A percentile compares a stretch with the other conserved stretches of the same genome.
Conservation (phyloP, 495 filamentous ascomycete genomes). For the Aspergillus affinis region DNA sequence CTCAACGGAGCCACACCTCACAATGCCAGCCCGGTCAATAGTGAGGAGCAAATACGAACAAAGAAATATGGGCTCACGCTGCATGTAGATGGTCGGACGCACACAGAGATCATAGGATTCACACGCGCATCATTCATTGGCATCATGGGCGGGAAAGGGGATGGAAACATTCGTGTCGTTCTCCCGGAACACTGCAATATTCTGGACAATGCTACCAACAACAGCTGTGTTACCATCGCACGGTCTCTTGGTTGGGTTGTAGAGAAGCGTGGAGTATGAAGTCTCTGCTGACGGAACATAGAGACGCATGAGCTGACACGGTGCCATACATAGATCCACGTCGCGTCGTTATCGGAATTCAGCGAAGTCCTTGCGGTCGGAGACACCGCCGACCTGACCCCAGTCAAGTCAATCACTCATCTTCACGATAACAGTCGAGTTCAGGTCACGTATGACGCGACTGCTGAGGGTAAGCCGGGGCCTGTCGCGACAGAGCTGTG, state of each 20-base stretch:
- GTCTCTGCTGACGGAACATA: background rate
- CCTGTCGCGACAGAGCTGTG: background rate
- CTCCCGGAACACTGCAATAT: slow-evolving; percentile 64
- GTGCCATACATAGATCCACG: slow-evolving; percentile 31
- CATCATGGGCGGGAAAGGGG: slow-evolving; percentile 22
- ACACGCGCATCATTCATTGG: slow-evolving; percentile 48
- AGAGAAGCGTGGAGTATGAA: slow-evolving; percentile 44
- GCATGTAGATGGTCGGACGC: slow-evolving; percentile 46
- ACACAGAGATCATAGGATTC: slow-evolving; percentile 48
- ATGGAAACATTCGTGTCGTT: slow-evolving; percentile 29
- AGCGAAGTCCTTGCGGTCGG: slow-evolving; percentile 78
- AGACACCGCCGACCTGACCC: slow-evolving; percentile 78
- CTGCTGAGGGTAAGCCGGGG: background rate
- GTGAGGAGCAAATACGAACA: slow-evolving; percentile 36
- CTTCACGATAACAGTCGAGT: background rate
- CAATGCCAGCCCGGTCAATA: slow-evolving; percentile 47
- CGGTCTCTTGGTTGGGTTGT: slow-evolving; percentile 58
- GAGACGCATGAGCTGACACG: background rate
- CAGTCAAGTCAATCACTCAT: slow-evolving; percentile 71
- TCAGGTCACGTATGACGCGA: background rate
- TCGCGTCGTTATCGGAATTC: slow-evolving; percentile 68
- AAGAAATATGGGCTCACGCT: slow-evolving; percentile 48
- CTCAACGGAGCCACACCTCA: slow-evolving; percentile 53
- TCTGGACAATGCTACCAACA: slow-evolving; percentile 67
- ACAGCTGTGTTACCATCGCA: slow-evolving; percentile 58